Conservation (phyloP, 352 stramenopile species). For the Phytopythium vexans region DNA sequence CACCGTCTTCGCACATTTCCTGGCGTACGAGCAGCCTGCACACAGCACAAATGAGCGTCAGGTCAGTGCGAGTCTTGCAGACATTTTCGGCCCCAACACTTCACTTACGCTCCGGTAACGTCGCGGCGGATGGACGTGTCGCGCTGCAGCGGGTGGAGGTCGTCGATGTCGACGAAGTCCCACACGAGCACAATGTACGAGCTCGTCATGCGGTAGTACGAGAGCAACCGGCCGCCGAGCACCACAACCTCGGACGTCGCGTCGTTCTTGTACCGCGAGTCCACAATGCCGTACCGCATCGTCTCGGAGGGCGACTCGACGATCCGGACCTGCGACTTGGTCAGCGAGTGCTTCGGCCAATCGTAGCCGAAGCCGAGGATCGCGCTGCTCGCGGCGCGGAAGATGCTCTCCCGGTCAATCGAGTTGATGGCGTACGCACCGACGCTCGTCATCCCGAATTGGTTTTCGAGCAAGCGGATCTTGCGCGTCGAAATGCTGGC, state of each 20-base stretch:
- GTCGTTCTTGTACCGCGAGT: conserved; percentile 4
- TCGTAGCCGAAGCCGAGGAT: conserved; percentile 5
- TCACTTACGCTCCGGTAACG: conserved; percentile 13
- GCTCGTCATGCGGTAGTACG: conserved; percentile 8
- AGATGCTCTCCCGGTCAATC: conserved; percentile 7
- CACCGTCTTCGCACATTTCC: conserved; percentile 29
- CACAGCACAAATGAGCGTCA: background rate
- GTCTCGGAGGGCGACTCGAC: conserved; percentile 3
- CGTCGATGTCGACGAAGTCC: conserved; percentile 21
- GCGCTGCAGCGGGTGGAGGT: conserved; percentile 10
- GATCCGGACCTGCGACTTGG: conserved; percentile 2
- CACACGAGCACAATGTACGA: conserved; percentile 7
- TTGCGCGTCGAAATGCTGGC: conserved; percentile 34
- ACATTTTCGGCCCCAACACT: background rate
- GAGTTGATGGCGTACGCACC: conserved; percentile 15
- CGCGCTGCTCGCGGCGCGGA: conserved; percentile 5
- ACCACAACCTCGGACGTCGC: conserved; percentile 2
- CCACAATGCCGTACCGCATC: conserved; percentile 6
- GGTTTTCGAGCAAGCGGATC: conserved; percentile 15
- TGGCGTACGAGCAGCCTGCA: conserved; percentile 23
- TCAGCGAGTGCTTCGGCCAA: conserved; percentile 9
- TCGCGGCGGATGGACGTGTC: conserved; percentile 8
- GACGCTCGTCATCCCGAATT: conserved; percentile 16
- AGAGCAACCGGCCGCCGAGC: conserved; percentile 7
- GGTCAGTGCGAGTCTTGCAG: background rate